A percentile compares a stretch with the other conserved stretches of the same genome.
Conservation (phyloP, 225 moss, liverwort and hornwort genomes). For the Thuidium tamariscinum region DNA sequence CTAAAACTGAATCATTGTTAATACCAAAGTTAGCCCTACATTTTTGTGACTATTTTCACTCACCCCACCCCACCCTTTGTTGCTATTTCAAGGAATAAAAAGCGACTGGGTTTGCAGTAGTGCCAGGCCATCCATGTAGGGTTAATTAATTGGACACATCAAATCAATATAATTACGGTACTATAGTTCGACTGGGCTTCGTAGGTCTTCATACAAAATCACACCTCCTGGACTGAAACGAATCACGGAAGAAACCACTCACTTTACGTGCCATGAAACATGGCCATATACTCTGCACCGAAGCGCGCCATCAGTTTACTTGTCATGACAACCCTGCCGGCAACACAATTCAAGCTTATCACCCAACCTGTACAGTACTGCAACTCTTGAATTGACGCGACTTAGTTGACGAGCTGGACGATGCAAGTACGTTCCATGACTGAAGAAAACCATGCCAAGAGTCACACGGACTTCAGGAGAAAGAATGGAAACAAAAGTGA, state of each 20-base stretch:
- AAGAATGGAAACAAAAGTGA: neutral
- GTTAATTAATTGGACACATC: neutral
- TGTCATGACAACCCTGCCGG: neutral
- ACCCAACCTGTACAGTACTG: neutral
- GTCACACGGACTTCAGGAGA: neutral
- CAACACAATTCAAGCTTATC: neutral
- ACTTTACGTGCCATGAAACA: neutral
- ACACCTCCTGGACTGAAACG: no score
- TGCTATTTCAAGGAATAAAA: no score
- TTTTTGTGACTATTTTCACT: no score
- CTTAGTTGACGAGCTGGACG: no score
- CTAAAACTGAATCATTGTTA: no score
- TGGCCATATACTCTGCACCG: neutral
- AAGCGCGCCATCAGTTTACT: neutral
- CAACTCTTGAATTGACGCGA: no score
- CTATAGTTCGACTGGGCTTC: neutral
- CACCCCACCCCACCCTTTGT: no score
- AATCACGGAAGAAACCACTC: neutral
- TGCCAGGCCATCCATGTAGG: no score
- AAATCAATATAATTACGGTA: no score
- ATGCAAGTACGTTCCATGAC: neutral
- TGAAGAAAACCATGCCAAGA: no score
- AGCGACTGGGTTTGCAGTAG: no score
- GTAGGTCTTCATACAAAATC: neutral
- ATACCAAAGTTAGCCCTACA: no score